Conservation (phyloP, 2,329 filamentous ascomycete genomes). For the Macrophomina phaseolina region DNA sequence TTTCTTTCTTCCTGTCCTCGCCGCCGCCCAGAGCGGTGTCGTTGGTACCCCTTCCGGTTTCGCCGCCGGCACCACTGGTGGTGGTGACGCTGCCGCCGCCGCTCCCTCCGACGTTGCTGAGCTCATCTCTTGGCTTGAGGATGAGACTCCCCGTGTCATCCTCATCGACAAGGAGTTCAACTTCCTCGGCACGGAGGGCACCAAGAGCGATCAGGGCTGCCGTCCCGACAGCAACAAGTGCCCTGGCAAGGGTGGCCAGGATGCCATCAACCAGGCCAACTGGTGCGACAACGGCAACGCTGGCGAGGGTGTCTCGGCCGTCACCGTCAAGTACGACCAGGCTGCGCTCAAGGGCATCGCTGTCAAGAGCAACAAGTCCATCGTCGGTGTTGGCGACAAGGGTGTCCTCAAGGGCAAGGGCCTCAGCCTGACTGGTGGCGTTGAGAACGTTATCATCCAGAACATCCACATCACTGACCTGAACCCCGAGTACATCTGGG, state of each 20-base stretch:
- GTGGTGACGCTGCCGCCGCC: constrained; percentile 34
- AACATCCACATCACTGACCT: constrained; percentile 48
- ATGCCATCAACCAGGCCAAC: constrained; percentile 25
- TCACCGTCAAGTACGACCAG: constrained; percentile 41
- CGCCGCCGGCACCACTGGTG: constrained; percentile 35
- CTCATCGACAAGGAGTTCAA: constrained; percentile 36
- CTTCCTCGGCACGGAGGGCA: constrained; percentile 36
- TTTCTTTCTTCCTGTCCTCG: constrained; percentile 22
- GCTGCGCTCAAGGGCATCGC: constrained; percentile 38
- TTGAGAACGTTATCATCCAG: constrained; percentile 48
- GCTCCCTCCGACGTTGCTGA: constrained; percentile 35
- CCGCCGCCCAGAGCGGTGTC: constrained; percentile 27
- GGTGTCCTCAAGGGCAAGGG: constrained; percentile 52
- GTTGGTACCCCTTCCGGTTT: constrained; percentile 38
- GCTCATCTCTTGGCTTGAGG: constrained; percentile 32
- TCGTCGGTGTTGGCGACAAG: constrained; percentile 48
- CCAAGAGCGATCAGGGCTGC: constrained; percentile 22
- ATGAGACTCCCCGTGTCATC: constrained; percentile 33
- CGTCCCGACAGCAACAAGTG: constrained; percentile 18
- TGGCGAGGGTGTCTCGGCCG: constrained; percentile 2
- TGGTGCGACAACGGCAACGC: constrained; percentile 18
- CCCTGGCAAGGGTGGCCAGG: constrained; percentile 25
- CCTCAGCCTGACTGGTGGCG: constrained; percentile 42
- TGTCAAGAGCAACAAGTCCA: constrained; percentile 50
- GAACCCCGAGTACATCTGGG: constrained; percentile 48